Conservation (phyloP, 371 early-diverging fungal genomes). For the Apophysomyces ossiformis region DNA sequence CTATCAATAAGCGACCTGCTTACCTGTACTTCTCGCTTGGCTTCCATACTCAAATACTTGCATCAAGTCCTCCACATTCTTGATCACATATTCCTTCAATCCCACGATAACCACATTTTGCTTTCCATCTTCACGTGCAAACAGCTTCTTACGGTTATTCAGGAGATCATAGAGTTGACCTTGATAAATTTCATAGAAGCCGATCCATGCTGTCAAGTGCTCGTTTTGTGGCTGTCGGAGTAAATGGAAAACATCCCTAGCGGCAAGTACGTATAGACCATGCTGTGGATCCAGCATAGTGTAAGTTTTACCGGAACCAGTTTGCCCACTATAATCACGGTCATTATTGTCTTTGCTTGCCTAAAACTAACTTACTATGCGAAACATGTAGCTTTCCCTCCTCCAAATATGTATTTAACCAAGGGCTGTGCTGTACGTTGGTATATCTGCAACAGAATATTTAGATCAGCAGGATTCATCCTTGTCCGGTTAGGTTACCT, state of each 20-base stretch:
- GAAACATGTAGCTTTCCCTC: slow-evolving; percentile 98
- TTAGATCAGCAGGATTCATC: not conserved
- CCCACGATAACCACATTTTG: slow-evolving; percentile 92
- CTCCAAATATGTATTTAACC: slow-evolving; percentile 92
- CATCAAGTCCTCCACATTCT: slow-evolving; percentile 84
- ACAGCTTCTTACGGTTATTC: slow-evolving; percentile 85
- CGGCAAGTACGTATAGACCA: slow-evolving; percentile 92
- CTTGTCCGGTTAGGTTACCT: slow-evolving; percentile 38
- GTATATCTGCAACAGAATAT: slow-evolving; percentile 62
- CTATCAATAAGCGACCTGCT: not conserved
- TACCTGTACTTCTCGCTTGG: slow-evolving; percentile 88
- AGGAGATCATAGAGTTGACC: slow-evolving; percentile 95
- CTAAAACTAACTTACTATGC: slow-evolving; percentile 77
- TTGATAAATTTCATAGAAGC: slow-evolving; percentile 98
- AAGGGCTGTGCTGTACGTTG: slow-evolving; percentile 90
- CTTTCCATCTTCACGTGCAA: slow-evolving; percentile 96
- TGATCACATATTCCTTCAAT: slow-evolving; percentile 83
- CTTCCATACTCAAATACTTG: slow-evolving; percentile 94
- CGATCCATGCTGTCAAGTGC: slow-evolving; percentile 82
- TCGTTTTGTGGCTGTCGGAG: slow-evolving; percentile 76
- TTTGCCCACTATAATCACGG: slow-evolving; percentile 85
- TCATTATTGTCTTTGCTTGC: not conserved
- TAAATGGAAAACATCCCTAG: slow-evolving; percentile 84
- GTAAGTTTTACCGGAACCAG: slow-evolving; percentile 96
- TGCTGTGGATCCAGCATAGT: slow-evolving; percentile 94